Evolutionary conservation across 257 asterid genomes (phyloP).

Genomic region (Fraxinus anomala): DNA sequence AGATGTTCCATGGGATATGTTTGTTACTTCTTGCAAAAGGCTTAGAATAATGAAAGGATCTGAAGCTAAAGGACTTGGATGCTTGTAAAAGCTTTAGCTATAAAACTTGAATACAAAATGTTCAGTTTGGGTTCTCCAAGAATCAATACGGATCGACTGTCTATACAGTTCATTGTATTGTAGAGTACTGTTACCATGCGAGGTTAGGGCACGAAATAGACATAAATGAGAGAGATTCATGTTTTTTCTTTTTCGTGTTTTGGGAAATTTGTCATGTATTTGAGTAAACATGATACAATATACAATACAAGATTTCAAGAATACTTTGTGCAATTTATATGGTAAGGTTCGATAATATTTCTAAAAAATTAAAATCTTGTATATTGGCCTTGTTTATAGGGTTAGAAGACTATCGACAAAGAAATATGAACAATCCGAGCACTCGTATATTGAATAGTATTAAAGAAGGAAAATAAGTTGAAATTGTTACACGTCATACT

Average conservation of each 20-base stretch:
- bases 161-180: neutral
- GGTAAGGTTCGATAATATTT: too few relatives aligned
- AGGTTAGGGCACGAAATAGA: neutral
- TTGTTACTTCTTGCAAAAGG: conserved; percentile 70
- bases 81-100: neutral
- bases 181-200: neutral
- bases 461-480: too few relatives aligned
- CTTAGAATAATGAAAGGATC: conserved; percentile 77
- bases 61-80: conserved; percentile 73
- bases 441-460: too few relatives aligned
- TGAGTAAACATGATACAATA: conserved; percentile 17
- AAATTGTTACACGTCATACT: too few relatives aligned
- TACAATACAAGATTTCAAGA: conserved; percentile 11
- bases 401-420: too few relatives aligned
- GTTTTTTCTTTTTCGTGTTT: neutral
- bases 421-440: too few relatives aligned
- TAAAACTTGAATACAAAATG: neutral
- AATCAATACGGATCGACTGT: neutral
- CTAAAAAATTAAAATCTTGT: too few relatives aligned
- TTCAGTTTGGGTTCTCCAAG: conserved; percentile 4
- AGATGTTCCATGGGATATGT: conserved; percentile 98
- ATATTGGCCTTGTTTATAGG: too few relatives aligned
- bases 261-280: conserved; percentile 28
- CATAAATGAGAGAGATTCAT: conserved; percentile 20
- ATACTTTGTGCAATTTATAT: neutral